Evolutionary conservation across 257 asterid species (phyloP), one percentile per base, ranked within the genome.

Genomic region (Gardenia jasminoides): DNA sequence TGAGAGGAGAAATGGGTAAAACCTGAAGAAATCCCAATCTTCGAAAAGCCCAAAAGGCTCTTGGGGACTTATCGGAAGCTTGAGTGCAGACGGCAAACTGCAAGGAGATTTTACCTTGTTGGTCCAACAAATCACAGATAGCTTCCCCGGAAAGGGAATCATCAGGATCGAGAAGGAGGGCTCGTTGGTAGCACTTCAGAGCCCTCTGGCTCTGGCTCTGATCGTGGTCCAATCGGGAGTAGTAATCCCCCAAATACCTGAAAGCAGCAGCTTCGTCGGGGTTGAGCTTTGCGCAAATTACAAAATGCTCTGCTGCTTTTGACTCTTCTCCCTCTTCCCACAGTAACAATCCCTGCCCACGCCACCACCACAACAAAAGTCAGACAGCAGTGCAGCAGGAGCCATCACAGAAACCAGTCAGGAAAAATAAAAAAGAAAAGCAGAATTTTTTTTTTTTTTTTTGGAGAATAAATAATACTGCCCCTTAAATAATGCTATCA

Each of bases 21-120:
- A 94, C 99, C 97, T 86, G 97, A 87, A 93, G 93, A 82, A 88
- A 94, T 81, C 99, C 99, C 87, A 95, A 56, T 80, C 92, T 87
- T 48, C 97, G 91, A 75, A 89, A 92, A 52, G 99, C 98, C 99
- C 99, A 95, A 80, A 93, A 95, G 41, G 99, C 98, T 89, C 94
- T 86, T 62, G 98, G 94, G 66, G 99, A 95, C 78, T 86, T 90
- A 80, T 86, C 88, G 19, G 94, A 85, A 80, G 99, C 97, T 85
- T 92, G 94, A 10, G 87, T 85, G 83, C 99, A 95, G 75, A 93
- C 86, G 73, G 94, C 83, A 83, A 93, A 64, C 91, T 88, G 91
- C 89, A 95, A 84, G 86, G 88, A 93, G 81, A 90, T 94, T 85
- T 89, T 93, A 78, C 97, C 97, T 47, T 77, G 87, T 79, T 80